Evolutionary conservation across 768 basidiomycete genomes (phyloP).

Genomic region (Rhodotorula diobovata): DNA sequence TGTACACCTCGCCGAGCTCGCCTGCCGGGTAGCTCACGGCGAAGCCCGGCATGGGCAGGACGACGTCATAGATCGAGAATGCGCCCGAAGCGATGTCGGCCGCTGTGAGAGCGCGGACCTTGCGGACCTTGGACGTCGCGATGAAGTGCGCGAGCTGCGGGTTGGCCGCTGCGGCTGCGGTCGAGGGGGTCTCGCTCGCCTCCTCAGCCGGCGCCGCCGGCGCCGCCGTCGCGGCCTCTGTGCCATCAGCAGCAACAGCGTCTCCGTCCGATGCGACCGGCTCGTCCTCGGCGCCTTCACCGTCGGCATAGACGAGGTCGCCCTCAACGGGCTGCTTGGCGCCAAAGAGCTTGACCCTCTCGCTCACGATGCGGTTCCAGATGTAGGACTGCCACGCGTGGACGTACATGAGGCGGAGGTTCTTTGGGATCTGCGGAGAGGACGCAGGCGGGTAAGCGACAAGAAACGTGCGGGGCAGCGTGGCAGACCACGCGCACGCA

Average conservation of each 20-base stretch:
- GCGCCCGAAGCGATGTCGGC: conserved; percentile 63
- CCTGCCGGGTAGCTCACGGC: conserved; percentile 91
- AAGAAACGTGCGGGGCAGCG: background rate
- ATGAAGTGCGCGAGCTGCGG: conserved; percentile 27
- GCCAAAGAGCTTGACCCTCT: conserved; percentile 77
- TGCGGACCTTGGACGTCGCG: conserved; percentile 41
- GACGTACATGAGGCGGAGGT: conserved; percentile 92
- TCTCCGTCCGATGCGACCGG: conserved; percentile 29
- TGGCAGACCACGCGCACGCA: conserved; percentile 47
- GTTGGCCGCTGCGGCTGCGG: conserved; percentile 10
- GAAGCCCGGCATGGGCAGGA: conserved; percentile 95
- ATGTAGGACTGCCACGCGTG: conserved; percentile 98
- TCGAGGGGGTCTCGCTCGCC: background rate
- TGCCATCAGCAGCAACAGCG: conserved; percentile 13
- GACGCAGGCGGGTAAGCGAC: conserved; percentile 12
- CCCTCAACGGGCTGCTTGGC: conserved; percentile 70
- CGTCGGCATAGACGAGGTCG: conserved; percentile 68
- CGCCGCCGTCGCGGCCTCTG: conserved; percentile 41
- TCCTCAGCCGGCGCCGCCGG: background rate
- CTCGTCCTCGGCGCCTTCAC: conserved; percentile 28
- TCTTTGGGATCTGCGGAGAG: conserved; percentile 74
- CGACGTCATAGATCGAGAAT: conserved; percentile 86
- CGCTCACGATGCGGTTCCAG: conserved; percentile 95
- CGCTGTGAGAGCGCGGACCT: conserved; percentile 70
- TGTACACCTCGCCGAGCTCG: conserved; percentile 75